Evolutionary conservation across 1,284 basidiomycete species (phyloP), one percentile per base, ranked within the genome.

Genomic region (Tilletiaria anomala): DNA sequence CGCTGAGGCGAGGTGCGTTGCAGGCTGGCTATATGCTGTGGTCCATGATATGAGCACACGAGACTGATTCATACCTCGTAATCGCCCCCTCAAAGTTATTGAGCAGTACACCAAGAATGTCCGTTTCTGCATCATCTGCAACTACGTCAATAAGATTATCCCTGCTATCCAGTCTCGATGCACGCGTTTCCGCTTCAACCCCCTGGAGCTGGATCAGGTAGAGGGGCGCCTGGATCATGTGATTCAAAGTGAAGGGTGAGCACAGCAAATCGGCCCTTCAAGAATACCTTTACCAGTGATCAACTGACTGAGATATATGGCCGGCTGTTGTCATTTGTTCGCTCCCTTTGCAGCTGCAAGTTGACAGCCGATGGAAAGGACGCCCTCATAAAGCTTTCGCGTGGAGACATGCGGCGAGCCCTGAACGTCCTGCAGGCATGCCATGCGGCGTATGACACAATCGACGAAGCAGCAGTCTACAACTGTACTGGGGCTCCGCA

Each of bases 131-230:
- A 97, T 99, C 59, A 93, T 99, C 50, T 96, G 93, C 76, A 99
- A 99, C 71, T 99, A 99, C 58, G 93, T 97, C 68, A 97, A 97
- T 77, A 96, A 96, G 70, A 97, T 99, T 65, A 82, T 83, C 5
- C 93, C 93, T 3, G 93, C 93, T 17, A 93, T 99, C 48, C 93
- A 97, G 71, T 93, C 87, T 66, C 82, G 93, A 38, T 97, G 93
- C 71, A 99, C 93, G 2, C 76, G 91, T 26, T 99, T 97, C 72
- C 53, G 70, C 12, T 97, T 99, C 71, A 88, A 85, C n/a, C 93
- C 93, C 1, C 70, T 97, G 22, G 86, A 88, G 1, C 79, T 82
- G 16, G 59, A 68, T 5, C 85, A 97, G 67, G 83, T 97, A 3
- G 80, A 89, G 70, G 81, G 78, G 65, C 73, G 87, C 41, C 67